Evolutionary conservation across 306 rosid species (phyloP).

Genomic region (Fagus sylvatica): DNA sequence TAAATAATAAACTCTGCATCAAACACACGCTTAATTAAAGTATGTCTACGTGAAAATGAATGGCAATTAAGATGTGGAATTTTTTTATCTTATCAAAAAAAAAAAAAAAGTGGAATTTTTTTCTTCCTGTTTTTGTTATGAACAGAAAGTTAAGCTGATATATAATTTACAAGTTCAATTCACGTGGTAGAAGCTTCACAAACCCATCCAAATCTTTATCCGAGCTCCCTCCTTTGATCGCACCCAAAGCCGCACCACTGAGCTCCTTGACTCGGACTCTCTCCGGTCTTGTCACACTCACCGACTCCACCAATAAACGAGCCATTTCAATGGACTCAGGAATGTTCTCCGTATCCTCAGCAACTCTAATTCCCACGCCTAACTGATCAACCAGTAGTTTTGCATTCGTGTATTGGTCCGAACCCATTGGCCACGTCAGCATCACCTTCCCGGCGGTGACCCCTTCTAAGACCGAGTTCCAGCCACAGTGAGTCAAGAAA

Average conservation of each 20-base stretch:
- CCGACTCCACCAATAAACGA: constrained; percentile 5
- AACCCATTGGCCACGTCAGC: constrained; percentile 62
- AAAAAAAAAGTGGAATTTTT: no score
- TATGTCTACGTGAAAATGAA: no score
- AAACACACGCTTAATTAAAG: no score
- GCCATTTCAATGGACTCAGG: constrained; percentile 29
- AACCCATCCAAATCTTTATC: constrained; percentile 37
- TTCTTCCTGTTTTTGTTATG: no score
- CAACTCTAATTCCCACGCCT: constrained; percentile 35
- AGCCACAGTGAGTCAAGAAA: constrained; percentile 56
- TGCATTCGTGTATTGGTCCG: constrained; percentile 44
- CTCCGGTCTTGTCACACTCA: constrained; percentile 22
- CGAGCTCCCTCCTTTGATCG: constrained; percentile 42
- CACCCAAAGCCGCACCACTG: constrained; percentile 18
- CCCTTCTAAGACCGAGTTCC: constrained; percentile 59
- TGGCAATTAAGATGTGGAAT: no score
- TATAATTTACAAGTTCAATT: no score
- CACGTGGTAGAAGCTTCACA: constrained; percentile 15
- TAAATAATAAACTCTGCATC: no score
- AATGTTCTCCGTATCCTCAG: constrained; percentile 30
- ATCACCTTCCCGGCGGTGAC: constrained; percentile 38
- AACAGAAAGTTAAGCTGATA: no score
- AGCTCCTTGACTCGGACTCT: constrained; percentile 28
- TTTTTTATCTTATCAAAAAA: no score
- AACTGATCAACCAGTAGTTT: constrained; percentile 38